Base-by-base conservation (phyloP, 495 filamentous ascomycete genomes). In the Apiosordaria backusii region DNA sequence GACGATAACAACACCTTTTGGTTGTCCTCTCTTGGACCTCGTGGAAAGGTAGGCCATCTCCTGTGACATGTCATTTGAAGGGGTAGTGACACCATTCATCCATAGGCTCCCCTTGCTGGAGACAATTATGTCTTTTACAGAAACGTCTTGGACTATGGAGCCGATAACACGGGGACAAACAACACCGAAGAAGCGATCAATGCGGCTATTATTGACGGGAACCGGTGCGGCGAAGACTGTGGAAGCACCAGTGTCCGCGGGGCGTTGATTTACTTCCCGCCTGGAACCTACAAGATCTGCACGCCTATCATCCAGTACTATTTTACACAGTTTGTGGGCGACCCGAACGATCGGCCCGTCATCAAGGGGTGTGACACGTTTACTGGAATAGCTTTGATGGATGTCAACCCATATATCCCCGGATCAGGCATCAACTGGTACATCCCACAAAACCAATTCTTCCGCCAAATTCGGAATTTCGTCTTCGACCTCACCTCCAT, bases 371-470 rank as follows among this genome's bases (percentile, higher is more conserved):
- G 78, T 16, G 89, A 97, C 69, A 90, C 91, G 0, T 97, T 97
- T 73, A 76, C 76, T 9, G 74, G 84, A 35, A 71, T 74, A 5
- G 75, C 63, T 0, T 50, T 77, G 0, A 40, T 78, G 23, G 77
- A 81, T 62, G 66, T 71, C 0, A 77, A 82, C 59, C 52, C 68
- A 1, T 85, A 84, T 64, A 71, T 77, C 21, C 71, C 76, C n/a
- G 68, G 67, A 77, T 84, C 90, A 62, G 89, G 89, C 79, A 35
- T 78, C 77, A 29, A 68, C 5, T 85, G 69, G 60, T 79, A 78
- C 57, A 70, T 88, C 68, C 94, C 95, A 74, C 88, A 93, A 77
- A 97, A 96, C 85, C 96, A 97, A 79, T 98, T 97, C 82, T 97
- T 90, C 83, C 91, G 94, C 25, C 90, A 94, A 70, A 82, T 97